Evolutionary conservation across 1,139 yeast species (phyloP).

Genomic region (Candida sojae): DNA sequence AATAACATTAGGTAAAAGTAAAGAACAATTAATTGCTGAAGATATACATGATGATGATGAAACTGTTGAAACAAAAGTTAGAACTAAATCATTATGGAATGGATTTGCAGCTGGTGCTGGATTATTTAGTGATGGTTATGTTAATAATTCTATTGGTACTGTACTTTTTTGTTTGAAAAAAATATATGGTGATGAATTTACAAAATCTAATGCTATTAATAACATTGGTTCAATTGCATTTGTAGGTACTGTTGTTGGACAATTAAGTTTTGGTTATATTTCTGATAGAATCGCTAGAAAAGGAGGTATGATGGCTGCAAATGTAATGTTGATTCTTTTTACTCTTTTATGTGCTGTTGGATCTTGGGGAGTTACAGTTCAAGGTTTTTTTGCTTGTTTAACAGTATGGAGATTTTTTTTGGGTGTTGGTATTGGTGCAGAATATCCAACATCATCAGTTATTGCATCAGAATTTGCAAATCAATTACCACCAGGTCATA

Average conservation of each 20-base stretch:
- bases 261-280: slow-evolving; percentile 72
- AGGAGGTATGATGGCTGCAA: slow-evolving; percentile 77
- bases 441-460: slow-evolving; percentile 91
- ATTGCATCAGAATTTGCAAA: slow-evolving; percentile 93
- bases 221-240: slow-evolving; percentile 89
- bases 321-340: slow-evolving; percentile 69
- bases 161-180: slow-evolving; percentile 66
- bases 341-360: slow-evolving; percentile 80
- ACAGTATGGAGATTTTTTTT: slow-evolving; percentile 84
- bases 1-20: slow-evolving; percentile 26
- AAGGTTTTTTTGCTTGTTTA: slow-evolving; percentile 78
- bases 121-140: slow-evolving; percentile 86
- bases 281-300: slow-evolving; percentile 81
- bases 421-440: slow-evolving; percentile 87
- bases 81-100: slow-evolving; percentile 55
- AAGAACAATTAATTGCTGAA: slow-evolving; percentile 24
- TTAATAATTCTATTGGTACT: slow-evolving; percentile 79
- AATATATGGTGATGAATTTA: slow-evolving; percentile 65
- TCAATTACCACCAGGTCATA: slow-evolving; percentile 71
- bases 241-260: slow-evolving; percentile 91
- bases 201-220: slow-evolving; percentile 64
- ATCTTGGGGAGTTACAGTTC: slow-evolving; percentile 71
- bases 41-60: slow-evolving; percentile 21
- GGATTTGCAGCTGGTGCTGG: slow-evolving; percentile 91
- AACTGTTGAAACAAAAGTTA: slow-evolving; percentile 20